A percentile compares a stretch with the other conserved stretches of the same genome.
Evolutionary conservation across 163 green algal genomes (phyloP).

Genomic region (Chlamydomonas reinhardtii): DNA sequence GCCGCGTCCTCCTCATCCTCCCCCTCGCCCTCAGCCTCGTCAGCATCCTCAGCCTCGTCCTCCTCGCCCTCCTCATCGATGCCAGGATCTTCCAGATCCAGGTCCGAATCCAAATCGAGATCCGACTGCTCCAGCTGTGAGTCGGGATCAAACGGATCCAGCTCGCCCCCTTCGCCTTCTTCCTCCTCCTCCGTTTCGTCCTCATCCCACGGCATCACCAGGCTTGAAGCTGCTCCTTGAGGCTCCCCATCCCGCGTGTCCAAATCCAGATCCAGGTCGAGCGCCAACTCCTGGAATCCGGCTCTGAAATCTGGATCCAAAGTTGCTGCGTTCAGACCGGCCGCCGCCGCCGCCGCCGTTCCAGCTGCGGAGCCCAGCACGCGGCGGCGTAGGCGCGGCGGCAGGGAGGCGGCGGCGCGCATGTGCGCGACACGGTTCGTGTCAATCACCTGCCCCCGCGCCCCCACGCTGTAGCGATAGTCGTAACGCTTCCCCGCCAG

Average conservation of each 20-base stretch:
- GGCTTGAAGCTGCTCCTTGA: too few species aligned
- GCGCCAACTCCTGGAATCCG: too few species aligned
- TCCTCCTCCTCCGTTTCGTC: too few species aligned
- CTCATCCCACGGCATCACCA: too few species aligned
- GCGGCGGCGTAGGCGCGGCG: conserved; percentile 6
- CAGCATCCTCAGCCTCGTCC: background rate
- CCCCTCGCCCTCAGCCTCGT: background rate
- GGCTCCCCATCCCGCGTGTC: background rate
- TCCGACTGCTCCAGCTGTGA: too few species aligned
- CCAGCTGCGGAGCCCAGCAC: background rate
- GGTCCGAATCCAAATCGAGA: background rate
- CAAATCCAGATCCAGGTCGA: background rate
- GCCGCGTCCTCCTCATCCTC: background rate
- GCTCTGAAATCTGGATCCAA: too few species aligned
- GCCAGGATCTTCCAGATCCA: background rate
- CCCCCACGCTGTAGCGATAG: conserved; percentile 17
- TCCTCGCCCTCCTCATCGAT: background rate
- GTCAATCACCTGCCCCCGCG: conserved; percentile 24
- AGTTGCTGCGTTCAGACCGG: too few species aligned
- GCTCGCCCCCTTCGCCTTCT: too few species aligned
- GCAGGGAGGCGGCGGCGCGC: background rate
- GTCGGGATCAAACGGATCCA: too few species aligned
- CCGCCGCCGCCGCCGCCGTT: background rate
- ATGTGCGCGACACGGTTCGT: conserved; percentile 1
- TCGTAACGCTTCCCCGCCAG: too few species aligned